Evolutionary conservation across 2,329 filamentous ascomycete species (phyloP), one percentile per base, ranked within the genome.

Genomic region (Penicillium hordei): DNA sequence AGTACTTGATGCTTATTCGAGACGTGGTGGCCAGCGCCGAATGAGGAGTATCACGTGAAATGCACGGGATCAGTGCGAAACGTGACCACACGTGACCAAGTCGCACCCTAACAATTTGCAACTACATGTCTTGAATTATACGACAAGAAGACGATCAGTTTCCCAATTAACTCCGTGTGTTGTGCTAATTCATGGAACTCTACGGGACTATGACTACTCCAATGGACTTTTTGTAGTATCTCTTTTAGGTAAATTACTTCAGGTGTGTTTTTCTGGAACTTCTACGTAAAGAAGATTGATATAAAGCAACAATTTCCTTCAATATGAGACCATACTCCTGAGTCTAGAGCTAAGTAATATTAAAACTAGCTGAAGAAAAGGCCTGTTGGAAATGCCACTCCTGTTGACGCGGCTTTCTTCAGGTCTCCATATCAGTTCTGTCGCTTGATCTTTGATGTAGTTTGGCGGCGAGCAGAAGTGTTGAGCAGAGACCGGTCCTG

Each of bases 51-150:
- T 50, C 45, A 55, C 48, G 48, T 51, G 46, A 13, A 0, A 34
- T 23, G 10, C 23, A 51, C 31, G 8, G 2, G 25, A 3, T 15
- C 1, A 29, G 10, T 17, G 15, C 8, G 7, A 31, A 15, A 36
- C 39, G 27, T 31, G 44, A 50, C 13, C 9, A 3, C 54, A 56
- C 54, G 48, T 56, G 54, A 56, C 15, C 0, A 8, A 9, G 1
- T 2, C 19, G n/a, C 48, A 56, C 54, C 54, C 54, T 56, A 56
- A 56, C 8, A 39, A 43, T 40, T 50, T 25, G n/a, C 21, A 49
- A 42, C n/a, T 21, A 48, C 43, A 48, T 48, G 19, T 3, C 25
- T 27, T 48, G 25, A n/a, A 29, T 29, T 52, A 7, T 7, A 25
- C 19, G 39, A 4, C 17, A 19, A 15, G 21, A 19, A 15, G n/a